Conservation (phyloP, 2,329 filamentous ascomycete genomes). For the Aspergillus brasiliensis region DNA sequence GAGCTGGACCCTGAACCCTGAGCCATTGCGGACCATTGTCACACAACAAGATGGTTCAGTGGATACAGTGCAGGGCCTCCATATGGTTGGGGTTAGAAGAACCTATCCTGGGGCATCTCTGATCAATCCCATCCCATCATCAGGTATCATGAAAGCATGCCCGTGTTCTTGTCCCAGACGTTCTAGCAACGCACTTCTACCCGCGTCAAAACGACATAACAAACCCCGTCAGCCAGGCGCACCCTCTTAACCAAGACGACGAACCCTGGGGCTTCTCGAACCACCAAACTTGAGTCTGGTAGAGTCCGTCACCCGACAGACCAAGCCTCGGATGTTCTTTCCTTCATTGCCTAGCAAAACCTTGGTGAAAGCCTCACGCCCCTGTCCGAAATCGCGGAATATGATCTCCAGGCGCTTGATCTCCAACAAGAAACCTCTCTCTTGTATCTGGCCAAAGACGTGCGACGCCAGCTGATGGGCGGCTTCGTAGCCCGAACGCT, state of each 20-base stretch:
- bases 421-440: constrained; percentile 73
- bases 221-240: constrained; percentile 7
- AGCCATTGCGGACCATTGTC: not conserved
- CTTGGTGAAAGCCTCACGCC: constrained; percentile 87
- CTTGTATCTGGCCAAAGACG: constrained; percentile 79
- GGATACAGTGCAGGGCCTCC: not conserved
- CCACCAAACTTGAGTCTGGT: constrained; percentile 96
- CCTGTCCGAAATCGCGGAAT: constrained; percentile 80
- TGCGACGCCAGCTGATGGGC: constrained; percentile 87
- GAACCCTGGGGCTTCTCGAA: constrained; percentile 78
- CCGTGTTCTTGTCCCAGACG: not conserved
- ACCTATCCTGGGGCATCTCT: not conserved
- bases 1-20: constrained; percentile 15
- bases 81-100: not conserved
- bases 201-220: not conserved
- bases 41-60: not conserved
- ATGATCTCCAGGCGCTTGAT: constrained; percentile 79
- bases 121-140: not conserved
- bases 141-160: not conserved
- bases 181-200: not conserved
- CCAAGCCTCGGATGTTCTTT: constrained; percentile 69
- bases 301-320: constrained; percentile 78
- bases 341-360: constrained; percentile 86
- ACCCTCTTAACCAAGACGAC: constrained; percentile 67
- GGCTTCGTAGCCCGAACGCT: constrained; percentile 82